Base-by-base conservation (phyloP, 331 rosid species). In the Acacia concinna region DNA sequence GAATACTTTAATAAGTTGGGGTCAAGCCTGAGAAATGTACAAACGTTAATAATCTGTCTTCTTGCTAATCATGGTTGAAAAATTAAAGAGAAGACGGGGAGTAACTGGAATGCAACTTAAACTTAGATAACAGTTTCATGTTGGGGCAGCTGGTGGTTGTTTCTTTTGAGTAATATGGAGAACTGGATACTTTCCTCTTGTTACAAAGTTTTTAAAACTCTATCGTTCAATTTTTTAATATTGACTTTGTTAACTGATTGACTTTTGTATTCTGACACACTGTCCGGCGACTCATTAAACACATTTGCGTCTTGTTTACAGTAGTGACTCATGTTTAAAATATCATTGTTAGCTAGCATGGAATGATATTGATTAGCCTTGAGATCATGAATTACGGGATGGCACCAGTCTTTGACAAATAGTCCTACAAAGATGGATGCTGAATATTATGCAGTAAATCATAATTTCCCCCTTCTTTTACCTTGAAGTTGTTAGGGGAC, bases 341-440 rank as follows among this genome's bases (percentile, higher is more conserved):
- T 34, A 49, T 70, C 74, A 10, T 13, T 56, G 49, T 37, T 23
- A 9, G 25, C 69, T 75, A 20, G 40, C 18, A 8, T 25, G 32
- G 71, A 41, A 68, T 74, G 32, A 59, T 23, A 47, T 74, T 3
- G 46, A 52, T 44, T 83, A 56, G 68, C 71, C 56, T 79, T 62
- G 37, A 79, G 65, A 69, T 30, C 9, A 30, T 63, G 69, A 47
- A 21, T 31, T 70, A 44, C 40, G 43, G 57, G 30, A 27, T 75
- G 81, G 23, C 64, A 70, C 51, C 25, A 59, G 62, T 28, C 60
- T 83, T 54, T 23, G 15, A 74, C 63, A 38, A 30, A 40, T 75
- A 73, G 74, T 63, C 41, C 21, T 20, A 38, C 68, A 49, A 75
- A 30, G 78, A 20, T 63, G 21, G 41, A 63, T 44, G 65, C 44